These are phyloP conservation scores for Verticillium isaacii DNA, from an alignment of 2,329 filamentous ascomycete genomes.

Conservation along the genomic window DNA sequence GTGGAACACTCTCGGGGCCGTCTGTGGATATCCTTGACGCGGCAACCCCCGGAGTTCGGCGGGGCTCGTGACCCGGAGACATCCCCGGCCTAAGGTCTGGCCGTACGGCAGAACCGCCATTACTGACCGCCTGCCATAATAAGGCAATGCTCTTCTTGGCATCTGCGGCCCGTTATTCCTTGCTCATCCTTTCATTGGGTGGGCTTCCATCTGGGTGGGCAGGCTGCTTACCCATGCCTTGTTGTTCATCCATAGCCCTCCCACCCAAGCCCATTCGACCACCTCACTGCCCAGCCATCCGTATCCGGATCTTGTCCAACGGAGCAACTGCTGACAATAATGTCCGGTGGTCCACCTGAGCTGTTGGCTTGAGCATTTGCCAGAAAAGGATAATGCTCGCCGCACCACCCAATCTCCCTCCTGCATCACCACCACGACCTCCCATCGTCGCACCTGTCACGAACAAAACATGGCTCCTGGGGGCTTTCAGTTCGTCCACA, in stretches of 20 bases:
- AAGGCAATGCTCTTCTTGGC: neutral
- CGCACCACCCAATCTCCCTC: neutral
- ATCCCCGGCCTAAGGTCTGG: neutral
- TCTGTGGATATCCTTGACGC: too few species aligned
- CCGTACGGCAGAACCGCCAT: neutral
- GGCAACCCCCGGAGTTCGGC: too few species aligned
- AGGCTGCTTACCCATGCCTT: too few species aligned
- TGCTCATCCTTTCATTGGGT: neutral
- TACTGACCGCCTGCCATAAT: neutral
- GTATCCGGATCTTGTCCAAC: neutral
- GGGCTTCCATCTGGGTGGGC: neutral
- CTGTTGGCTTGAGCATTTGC: neutral
- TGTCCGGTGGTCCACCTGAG: neutral
- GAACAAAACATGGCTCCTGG: neutral
- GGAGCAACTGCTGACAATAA: neutral
- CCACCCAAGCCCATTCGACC: neutral
- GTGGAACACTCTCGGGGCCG: neutral
- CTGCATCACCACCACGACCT: neutral
- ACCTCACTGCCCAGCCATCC: neutral
- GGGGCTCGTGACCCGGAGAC: too few species aligned
- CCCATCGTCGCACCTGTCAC: neutral
- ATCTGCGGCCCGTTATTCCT: neutral
- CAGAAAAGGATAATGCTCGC: neutral
- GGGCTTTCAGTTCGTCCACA: conserved; percentile 13
- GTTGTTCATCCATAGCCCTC: neutral